Base-by-base conservation (phyloP, 306 rosid species). In the Citrullus amarus region DNA sequence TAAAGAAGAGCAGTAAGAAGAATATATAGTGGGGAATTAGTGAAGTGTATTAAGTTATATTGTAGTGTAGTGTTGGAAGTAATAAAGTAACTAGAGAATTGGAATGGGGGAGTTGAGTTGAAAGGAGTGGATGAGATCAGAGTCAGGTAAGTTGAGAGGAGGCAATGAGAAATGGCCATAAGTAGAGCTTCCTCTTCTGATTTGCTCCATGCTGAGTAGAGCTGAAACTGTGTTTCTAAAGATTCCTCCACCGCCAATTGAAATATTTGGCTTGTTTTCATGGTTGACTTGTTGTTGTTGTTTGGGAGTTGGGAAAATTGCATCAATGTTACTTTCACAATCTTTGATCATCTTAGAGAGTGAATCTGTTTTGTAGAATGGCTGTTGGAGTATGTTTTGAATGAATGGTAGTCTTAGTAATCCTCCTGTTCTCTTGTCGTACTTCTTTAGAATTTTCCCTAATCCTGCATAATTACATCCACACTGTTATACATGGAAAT, bases 361-460 rank as follows among this genome's bases (percentile, higher is more conserved):
- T 6, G 86, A 75, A 18, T 94, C 98, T 0, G 97, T 94, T 9
- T 93, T 91, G 59, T 85, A 92, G 79, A 92, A 94, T 1, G 98
- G 98, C 20, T 94, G 96, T 80, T 88, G 89, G 70, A 90, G 0
- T 7, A 92, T 93, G 81, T 83, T 94, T 80, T 92, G 88, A 18
- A 94, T 92, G 88, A 94, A 94, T 57, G 93, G 90, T 59, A 90
- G 74, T 6, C 97, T 89, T 36, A 92, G 43, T 3, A 92, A 79
- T 1, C 91, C 88, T 0, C 97, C 97, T 18, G 95, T 94, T 25
- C 95, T 83, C 86, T 94, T 92, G 86, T 94, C 98, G 57, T 94
- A 90, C 71, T 94, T 94, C 89, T 94, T 94, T 82, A 94, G 48
- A 82, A 94, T 92, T 67, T 94, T 94, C 17, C 89, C 98, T 85